These are phyloP conservation scores for Solanum hybrid DNA, from an alignment of 305 asterid species.

Conservation along the genomic window DNA sequence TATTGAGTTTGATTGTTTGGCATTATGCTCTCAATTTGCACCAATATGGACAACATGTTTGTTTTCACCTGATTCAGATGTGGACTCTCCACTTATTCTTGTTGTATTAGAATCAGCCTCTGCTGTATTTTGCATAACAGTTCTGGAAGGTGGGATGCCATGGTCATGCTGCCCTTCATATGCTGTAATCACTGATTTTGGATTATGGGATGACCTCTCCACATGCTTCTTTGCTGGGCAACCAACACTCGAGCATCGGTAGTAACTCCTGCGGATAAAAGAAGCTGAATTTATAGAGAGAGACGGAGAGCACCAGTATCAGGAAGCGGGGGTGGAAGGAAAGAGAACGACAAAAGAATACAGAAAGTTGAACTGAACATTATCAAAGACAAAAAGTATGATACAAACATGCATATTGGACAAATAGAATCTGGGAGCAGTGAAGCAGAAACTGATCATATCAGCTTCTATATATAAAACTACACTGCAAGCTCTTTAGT, in stretches of 20 bases:
- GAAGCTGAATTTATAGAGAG: slow-evolving; percentile 9
- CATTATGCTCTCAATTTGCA: slow-evolving; percentile 35
- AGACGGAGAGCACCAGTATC: neutral
- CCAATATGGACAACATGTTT: slow-evolving; percentile 36
- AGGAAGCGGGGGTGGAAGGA: neutral
- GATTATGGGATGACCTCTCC: slow-evolving; percentile 87
- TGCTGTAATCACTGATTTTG: slow-evolving; percentile 52
- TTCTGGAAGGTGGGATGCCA: slow-evolving; percentile 45
- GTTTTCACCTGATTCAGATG: slow-evolving; percentile 44
- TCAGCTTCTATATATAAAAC: neutral
- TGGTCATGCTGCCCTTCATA: slow-evolving; percentile 59
- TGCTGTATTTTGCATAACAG: slow-evolving; percentile 30
- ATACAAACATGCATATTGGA: neutral
- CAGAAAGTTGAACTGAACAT: neutral
- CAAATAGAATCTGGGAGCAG: neutral
- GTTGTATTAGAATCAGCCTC: slow-evolving; percentile 26
- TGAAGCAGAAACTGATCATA: neutral
- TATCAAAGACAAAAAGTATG: neutral
- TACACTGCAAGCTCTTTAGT: neutral
- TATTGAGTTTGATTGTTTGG: neutral
- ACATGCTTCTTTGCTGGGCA: slow-evolving; percentile 89
- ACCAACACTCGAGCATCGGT: slow-evolving; percentile 80
- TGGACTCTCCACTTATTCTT: slow-evolving; percentile 33
- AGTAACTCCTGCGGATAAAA: slow-evolving; percentile 59
- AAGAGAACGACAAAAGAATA: neutral